Percentiles rank a stretch among this genome's conserved stretches.
Conservation (phyloP, 495 filamentous ascomycete species). For the Penicillium chermesinum region DNA sequence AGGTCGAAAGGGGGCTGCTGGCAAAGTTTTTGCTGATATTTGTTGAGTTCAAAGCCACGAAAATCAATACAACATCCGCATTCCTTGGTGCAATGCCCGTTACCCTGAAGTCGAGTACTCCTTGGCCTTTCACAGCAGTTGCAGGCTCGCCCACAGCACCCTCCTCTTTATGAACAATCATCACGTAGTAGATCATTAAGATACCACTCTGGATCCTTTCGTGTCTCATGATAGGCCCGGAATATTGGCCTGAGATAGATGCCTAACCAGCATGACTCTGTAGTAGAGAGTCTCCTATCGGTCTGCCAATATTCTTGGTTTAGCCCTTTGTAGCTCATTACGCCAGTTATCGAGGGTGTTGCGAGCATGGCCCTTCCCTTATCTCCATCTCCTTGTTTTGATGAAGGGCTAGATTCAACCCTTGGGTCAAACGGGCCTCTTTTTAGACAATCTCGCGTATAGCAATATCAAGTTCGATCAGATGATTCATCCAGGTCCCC, state of each 20-base stretch:
- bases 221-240: not conserved
- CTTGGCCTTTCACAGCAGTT: slow-evolving; percentile 1
- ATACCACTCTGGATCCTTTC: not conserved
- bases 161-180: slow-evolving; percentile 1
- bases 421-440: not conserved
- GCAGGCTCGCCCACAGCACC: slow-evolving; percentile 1
- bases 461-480: not conserved
- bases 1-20: not conserved
- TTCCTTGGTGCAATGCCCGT: slow-evolving; percentile 1
- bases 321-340: not conserved
- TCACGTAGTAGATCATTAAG: not conserved
- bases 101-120: not conserved
- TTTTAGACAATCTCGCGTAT: not conserved
- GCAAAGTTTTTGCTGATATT: not conserved
- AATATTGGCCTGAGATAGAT: not conserved
- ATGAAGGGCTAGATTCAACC: not conserved
- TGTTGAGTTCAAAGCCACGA: slow-evolving; percentile 1
- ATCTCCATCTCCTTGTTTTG: not conserved
- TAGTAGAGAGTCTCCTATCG: not conserved
- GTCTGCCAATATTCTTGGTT: not conserved
- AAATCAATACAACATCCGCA: not conserved
- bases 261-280: not conserved
- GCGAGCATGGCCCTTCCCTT: not conserved
- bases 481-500: not conserved
- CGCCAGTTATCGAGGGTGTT: not conserved